Conservation (phyloP, 2,329 filamentous ascomycete species). For the Sclerotinia borealis region DNA sequence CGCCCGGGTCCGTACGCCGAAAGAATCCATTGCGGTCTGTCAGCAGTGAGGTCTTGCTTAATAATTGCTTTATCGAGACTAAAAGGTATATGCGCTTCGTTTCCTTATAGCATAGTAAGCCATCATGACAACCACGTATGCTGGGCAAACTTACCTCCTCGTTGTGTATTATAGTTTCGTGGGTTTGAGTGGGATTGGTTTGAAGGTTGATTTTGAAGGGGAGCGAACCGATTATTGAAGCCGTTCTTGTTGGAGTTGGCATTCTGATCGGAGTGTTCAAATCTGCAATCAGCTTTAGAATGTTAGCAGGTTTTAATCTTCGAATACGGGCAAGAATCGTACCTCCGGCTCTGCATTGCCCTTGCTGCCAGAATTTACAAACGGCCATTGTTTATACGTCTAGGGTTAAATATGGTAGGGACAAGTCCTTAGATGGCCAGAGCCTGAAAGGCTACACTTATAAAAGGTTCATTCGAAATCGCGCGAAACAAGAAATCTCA, state of each 20-base stretch:
- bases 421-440: neutral
- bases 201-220: conserved; percentile 20
- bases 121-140: neutral
- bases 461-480: conserved; percentile 3
- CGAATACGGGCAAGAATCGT: neutral
- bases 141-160: conserved; percentile 15
- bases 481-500: neutral
- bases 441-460: conserved; percentile 2
- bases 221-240: conserved; percentile 32
- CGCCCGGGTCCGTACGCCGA: conserved; percentile 77
- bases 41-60: conserved; percentile 59
- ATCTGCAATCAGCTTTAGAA: conserved; percentile 49
- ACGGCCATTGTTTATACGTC: neutral
- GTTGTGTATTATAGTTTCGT: conserved; percentile 18
- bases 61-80: conserved; percentile 44
- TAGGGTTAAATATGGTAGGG: neutral
- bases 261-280: conserved; percentile 44
- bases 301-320: conserved; percentile 9
- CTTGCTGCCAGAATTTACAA: conserved; percentile 60
- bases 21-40: conserved; percentile 77
- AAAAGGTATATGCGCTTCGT: conserved; percentile 22
- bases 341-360: conserved; percentile 50
- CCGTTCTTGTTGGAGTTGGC: conserved; percentile 25
- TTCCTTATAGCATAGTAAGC: conserved; percentile 4
- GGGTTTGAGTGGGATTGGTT: conserved; percentile 17